Base-by-base conservation (phyloP, 352 stramenopile genomes). In the Pythium biforme region DNA sequence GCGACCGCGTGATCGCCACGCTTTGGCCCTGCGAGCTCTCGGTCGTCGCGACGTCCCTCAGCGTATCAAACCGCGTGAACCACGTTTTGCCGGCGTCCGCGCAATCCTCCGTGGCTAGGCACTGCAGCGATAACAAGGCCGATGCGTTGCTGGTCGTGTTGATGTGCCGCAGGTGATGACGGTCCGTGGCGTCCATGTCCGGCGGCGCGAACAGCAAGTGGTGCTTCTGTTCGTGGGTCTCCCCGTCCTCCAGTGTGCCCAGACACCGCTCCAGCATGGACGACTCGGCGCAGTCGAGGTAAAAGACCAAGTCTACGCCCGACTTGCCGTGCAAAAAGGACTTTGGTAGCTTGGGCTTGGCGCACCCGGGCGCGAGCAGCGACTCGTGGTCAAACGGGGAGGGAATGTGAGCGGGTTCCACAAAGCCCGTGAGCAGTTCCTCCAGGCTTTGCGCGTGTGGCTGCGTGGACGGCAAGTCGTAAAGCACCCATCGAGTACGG, bases 221-320 rank as follows among this genome's bases (percentile, higher is more conserved):
- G 54, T 50, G 17, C 1, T 69, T 73, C 25, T 66, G 61, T 7
- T 72, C 58, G 26, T 69, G 56, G 17, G 81, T 88, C 7, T 66
- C 72, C 2, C 39, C 39, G 50, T 92, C 81, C 27, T 85, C 69
- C 14, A 91, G 56, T 58, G 77, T 68, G 7, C 83, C 81, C 23
- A 92, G 65, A 49, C 83, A 90, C 14, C 83, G 75, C 39, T 91
- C 75, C 4, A 90, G 57, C 15, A 77, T 59, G 4, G 61, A 63
- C 2, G 59, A 63, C 20, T 63, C 64, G 20, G 69, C 55, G 54
- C 75, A 81, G 19, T 80, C 58, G 17, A 92, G 68, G 51, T 86
- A 75, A 37, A 94, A 91, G 26, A 87, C 86, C 11, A 92, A 51
- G 58, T 92, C 83, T 7, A 92, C 50, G 1, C 86, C 83, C 8